These are phyloP conservation scores for Carex littledalei DNA, from an alignment of 176 grass and related monocot species.

Conservation along the genomic window DNA sequence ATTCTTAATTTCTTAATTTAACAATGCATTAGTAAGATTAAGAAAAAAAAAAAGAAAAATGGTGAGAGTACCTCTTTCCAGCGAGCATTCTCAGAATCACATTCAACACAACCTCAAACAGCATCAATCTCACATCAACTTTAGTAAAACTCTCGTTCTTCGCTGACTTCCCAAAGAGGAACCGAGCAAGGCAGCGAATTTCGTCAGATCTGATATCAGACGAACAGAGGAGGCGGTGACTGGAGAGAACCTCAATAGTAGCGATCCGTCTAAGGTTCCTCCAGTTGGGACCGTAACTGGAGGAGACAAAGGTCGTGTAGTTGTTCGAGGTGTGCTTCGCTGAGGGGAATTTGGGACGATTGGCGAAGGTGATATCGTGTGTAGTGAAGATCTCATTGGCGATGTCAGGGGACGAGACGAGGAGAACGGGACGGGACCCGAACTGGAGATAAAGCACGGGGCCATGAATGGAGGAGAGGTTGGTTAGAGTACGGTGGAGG, in stretches of 20 bases:
- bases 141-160: background rate
- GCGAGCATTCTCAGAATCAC: conserved; percentile 61
- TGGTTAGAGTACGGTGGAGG: conserved; percentile 32
- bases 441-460: conserved; percentile 45
- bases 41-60: background rate
- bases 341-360: conserved; percentile 38
- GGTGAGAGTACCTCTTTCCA: conserved; percentile 27
- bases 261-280: conserved; percentile 47
- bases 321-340: conserved; percentile 17
- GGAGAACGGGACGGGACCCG: conserved; percentile 37
- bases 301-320: conserved; percentile 19
- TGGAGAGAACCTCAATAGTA: conserved; percentile 46
- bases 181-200: conserved; percentile 31
- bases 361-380: conserved; percentile 49
- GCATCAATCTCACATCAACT: conserved; percentile 43
- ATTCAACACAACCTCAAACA: conserved; percentile 56
- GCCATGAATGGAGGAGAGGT: conserved; percentile 33
- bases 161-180: conserved; percentile 8
- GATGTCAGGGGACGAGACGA: conserved; percentile 27
- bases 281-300: conserved; percentile 42
- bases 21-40: background rate
- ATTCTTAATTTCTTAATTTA: background rate
- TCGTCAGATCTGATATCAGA: conserved; percentile 27
- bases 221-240: conserved; percentile 26
- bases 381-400: conserved; percentile 56